A percentile compares a stretch with the other conserved stretches of the same genome.
These are phyloP conservation scores for Geoglossum glabrum DNA, from an alignment of 495 filamentous ascomycete species.

Conservation along the genomic window DNA sequence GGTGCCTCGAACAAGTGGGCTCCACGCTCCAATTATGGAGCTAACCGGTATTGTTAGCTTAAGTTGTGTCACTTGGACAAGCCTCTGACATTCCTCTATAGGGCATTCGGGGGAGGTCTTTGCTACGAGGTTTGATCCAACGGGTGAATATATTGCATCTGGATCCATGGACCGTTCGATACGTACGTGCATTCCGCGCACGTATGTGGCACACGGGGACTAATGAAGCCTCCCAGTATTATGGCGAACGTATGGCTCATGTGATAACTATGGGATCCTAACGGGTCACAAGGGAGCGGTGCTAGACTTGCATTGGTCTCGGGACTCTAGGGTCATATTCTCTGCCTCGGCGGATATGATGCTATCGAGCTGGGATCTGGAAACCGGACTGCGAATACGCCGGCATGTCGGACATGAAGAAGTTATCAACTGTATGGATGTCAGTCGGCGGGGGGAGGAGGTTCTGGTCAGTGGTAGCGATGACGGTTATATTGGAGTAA, in stretches of 20 bases:
- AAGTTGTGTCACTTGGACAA: background rate
- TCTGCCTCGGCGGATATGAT: constrained; percentile 87
- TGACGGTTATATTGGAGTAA: constrained; percentile 67
- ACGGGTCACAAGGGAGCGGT: constrained; percentile 78
- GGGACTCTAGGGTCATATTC: constrained; percentile 76
- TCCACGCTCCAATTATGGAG: constrained; percentile 91
- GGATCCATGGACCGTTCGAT: constrained; percentile 91
- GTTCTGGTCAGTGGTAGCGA: constrained; percentile 74
- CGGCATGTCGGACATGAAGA: constrained; percentile 87
- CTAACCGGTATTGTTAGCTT: constrained; percentile 40
- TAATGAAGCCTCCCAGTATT: constrained; percentile 40
- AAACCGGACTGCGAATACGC: constrained; percentile 70
- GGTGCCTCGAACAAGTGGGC: constrained; percentile 63
- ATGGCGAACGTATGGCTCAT: constrained; percentile 80
- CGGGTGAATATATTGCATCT: constrained; percentile 74
- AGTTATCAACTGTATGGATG: constrained; percentile 74
- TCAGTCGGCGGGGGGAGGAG: constrained; percentile 75
- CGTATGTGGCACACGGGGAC: background rate
- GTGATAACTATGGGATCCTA: constrained; percentile 79
- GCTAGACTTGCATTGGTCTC: constrained; percentile 88
- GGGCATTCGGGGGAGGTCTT: constrained; percentile 71
- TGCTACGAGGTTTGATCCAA: constrained; percentile 72
- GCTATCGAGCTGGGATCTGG: constrained; percentile 85
- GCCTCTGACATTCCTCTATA: constrained; percentile 8
- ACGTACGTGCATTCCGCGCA: constrained; percentile 23